These are phyloP conservation scores for Alternaria arborescens DNA, from an alignment of 2,329 filamentous ascomycete species.

Conservation along the genomic window DNA sequence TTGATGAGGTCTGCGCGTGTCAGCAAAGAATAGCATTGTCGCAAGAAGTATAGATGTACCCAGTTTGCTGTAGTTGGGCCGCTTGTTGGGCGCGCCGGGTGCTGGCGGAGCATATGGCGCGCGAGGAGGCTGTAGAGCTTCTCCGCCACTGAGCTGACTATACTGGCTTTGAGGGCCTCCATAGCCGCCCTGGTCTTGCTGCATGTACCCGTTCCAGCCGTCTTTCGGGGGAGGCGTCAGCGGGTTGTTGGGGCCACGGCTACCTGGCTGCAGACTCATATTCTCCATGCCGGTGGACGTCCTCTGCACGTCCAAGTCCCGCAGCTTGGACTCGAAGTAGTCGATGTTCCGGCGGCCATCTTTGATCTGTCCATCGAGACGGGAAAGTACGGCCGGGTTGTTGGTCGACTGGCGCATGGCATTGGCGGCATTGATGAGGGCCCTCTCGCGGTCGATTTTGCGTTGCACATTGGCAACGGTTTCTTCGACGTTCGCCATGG, in stretches of 20 bases:
- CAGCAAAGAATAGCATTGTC: not conserved
- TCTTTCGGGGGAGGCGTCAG: constrained; percentile 77
- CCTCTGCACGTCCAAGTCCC: constrained; percentile 84
- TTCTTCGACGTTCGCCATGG: constrained; percentile 68
- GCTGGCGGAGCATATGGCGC: constrained; percentile 80
- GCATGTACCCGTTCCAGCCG: constrained; percentile 59
- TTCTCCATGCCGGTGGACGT: constrained; percentile 72
- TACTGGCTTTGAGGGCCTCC: constrained; percentile 61
- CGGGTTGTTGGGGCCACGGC: constrained; percentile 50
- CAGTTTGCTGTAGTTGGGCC: constrained; percentile 93
- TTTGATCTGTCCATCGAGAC: constrained; percentile 92
- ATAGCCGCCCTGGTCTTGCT: constrained; percentile 69
- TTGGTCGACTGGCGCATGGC: constrained; percentile 95
- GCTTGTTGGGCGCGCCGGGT: constrained; percentile 71
- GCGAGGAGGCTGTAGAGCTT: constrained; percentile 80
- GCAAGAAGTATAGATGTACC: constrained; percentile 65
- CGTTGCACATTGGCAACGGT: constrained; percentile 82
- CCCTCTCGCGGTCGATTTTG: constrained; percentile 98
- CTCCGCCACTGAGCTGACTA: constrained; percentile 69
- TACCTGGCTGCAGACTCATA: constrained; percentile 67
- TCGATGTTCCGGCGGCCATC: constrained; percentile 92
- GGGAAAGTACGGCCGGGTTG: constrained; percentile 88
- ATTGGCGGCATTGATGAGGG: constrained; percentile 91
- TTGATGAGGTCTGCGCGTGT: constrained; percentile 84
- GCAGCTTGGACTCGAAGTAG: constrained; percentile 92